phyloP scores from a whole-genome alignment of 1,284 basidiomycete species.

The Thelephora terrestris region DNA sequence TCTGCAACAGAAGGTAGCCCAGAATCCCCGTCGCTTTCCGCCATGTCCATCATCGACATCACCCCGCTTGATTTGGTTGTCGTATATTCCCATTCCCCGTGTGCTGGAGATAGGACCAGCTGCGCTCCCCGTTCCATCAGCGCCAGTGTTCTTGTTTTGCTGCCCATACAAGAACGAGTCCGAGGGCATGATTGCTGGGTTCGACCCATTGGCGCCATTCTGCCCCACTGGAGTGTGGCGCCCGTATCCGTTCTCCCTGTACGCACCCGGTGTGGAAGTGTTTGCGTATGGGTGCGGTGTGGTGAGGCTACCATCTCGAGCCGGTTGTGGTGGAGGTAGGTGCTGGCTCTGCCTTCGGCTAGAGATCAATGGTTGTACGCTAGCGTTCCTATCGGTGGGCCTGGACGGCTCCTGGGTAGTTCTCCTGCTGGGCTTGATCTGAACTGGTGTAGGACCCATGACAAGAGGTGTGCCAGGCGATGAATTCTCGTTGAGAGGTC shows the following conservation, averaged over 20 bases:
- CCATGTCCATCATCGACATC: conserved; percentile 48
- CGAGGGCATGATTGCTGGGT: conserved; percentile 25
- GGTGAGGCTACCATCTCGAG: conserved; percentile 37
- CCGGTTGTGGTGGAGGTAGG: conserved; percentile 21
- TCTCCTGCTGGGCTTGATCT: conserved; percentile 47
- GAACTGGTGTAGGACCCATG: conserved; percentile 50
- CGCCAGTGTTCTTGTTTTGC: conserved; percentile 26
- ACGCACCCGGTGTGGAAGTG: conserved; percentile 43
- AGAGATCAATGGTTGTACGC: conserved; percentile 53
- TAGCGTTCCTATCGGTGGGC: conserved; percentile 35
- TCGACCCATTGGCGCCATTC: conserved; percentile 23
- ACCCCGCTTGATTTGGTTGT: conserved; percentile 41
- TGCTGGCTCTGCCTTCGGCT: conserved; percentile 55
- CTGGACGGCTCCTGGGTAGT: conserved; percentile 30
- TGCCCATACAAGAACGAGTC: conserved; percentile 52
- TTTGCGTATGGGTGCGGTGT: conserved; percentile 60
- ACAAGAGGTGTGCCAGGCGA: conserved; percentile 48
- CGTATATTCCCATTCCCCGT: conserved; percentile 59
- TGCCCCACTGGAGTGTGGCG: conserved; percentile 41
- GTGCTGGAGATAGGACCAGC: conserved; percentile 55
- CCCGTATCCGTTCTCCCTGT: conserved; percentile 41
- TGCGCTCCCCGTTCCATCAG: conserved; percentile 49
- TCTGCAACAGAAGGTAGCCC: conserved; percentile 65
- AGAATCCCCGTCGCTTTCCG: conserved; percentile 43
- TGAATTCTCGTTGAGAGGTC: conserved; percentile 40